A percentile compares a stretch with the other conserved stretches of the same genome.
phyloP scores from a whole-genome alignment of 345 rosid genomes.

The Syzygium jambos region DNA sequence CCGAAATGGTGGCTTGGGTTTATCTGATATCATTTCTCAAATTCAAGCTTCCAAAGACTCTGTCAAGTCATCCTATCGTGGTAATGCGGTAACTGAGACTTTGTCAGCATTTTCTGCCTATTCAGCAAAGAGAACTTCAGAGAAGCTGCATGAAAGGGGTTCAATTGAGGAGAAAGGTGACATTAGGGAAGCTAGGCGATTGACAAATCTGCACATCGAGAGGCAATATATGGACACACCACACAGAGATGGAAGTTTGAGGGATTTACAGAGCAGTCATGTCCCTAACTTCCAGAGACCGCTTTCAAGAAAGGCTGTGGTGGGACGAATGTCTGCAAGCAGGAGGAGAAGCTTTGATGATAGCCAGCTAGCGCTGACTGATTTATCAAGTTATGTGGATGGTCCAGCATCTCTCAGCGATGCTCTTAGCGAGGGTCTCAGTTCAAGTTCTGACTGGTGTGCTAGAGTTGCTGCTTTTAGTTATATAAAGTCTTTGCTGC shows the following conservation, averaged over 20 bases:
- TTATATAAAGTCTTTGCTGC: conserved; percentile 75
- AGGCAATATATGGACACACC: conserved; percentile 62
- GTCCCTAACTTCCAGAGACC: conserved; percentile 98
- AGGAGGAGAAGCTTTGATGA: conserved; percentile 92
- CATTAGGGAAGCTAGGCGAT: conserved; percentile 60
- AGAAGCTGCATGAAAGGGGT: conserved; percentile 60
- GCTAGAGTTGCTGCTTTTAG: conserved; percentile 92
- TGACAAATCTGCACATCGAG: conserved; percentile 43
- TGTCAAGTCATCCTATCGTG: conserved; percentile 49
- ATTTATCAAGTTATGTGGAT: conserved; percentile 62
- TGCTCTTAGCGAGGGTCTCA: conserved; percentile 86
- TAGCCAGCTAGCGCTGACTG: conserved; percentile 69
- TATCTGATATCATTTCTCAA: conserved; percentile 87
- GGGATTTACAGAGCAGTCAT: conserved; percentile 67
- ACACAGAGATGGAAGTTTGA: conserved; percentile 47
- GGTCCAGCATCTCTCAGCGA: conserved; percentile 89
- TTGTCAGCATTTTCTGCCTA: conserved; percentile 45
- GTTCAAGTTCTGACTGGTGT: conserved; percentile 93
- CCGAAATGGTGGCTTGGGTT: conserved; percentile 79
- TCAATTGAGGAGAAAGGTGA: conserved; percentile 59
- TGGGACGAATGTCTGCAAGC: conserved; percentile 71
- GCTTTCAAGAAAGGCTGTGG: conserved; percentile 74
- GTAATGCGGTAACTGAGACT: conserved; percentile 52
- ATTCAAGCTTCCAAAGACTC: conserved; percentile 98
- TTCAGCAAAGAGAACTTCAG: conserved; percentile 60